Evolutionary conservation across 495 filamentous ascomycete species (phyloP), one percentile per base, ranked within the genome.

Genomic region (Daldinia decipiens): DNA sequence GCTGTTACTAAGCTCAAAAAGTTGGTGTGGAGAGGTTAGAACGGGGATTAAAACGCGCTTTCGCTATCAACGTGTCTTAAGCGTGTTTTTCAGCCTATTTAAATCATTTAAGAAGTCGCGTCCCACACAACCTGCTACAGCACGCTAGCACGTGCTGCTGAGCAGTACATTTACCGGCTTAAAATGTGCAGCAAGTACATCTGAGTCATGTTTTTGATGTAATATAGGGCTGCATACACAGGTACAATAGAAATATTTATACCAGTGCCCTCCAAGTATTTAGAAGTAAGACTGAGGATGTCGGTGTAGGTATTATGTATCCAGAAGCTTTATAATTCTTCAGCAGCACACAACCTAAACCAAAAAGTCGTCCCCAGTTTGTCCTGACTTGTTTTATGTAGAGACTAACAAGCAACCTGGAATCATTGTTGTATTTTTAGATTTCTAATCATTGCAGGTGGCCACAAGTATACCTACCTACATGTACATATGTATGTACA

Each of bases 91-190:
- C 7, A 32, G 6, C 7, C 29, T 9, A 9, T 32, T 32, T 17
- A 31, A 47, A 12, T 38, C 9, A 45, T 38, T 39, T 51, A 27
- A 51, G 39, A 67, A 64, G 53, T 57, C 45, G 59, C 63, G 50
- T 55, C 51, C 47, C 45, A 29, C 27, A 24, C 26, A 26, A 27
- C 47, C 21, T 61, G 32, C 53, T 12, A 50, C 7, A 51, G 51
- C 71, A 59, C 71, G 71, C n/a, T 59, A 47, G n/a, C 71, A 73
- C 71, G 71, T 73, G 71, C 45, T 72, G 2, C 8, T 24, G 8
- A 21, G 2, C 19, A 8, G 17, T 11, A 21, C 4, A 17, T 21
- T 21, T 11, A 47, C 24, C 43, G 24, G 19, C 43, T 15, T 47
- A 47, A 21, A 47, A 47, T 24, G 24, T 1, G 1, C 1, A 1